Evolutionary conservation across 768 basidiomycete genomes (phyloP), one percentile per base, ranked within the genome.

Genomic region (Tulasnella sp.): DNA sequence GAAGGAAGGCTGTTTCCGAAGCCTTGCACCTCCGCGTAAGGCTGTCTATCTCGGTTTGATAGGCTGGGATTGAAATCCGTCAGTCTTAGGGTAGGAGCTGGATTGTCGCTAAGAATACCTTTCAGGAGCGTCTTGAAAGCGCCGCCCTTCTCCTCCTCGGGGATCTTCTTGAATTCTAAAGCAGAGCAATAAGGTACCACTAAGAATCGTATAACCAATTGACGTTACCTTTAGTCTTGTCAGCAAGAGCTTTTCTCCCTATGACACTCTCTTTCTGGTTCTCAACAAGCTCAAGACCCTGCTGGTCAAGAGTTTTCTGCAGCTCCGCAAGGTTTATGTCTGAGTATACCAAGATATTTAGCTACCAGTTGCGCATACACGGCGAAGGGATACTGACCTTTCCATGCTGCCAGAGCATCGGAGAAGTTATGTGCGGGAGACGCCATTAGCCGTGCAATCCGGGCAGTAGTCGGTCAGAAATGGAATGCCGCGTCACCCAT

Each of bases 261-360:
- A 99, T 87, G 67, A 98, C 87, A 79, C 93, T 94, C 85, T 99
- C 97, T 85, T 98, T 99, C 86, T 98, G 96, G 84, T 96, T 96
- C 86, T 99, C 96, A 29, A 99, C 96, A 17, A 99, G 87, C 83
- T 99, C 96, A 40, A 98, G 87, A 4, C 96, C 96, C 78, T 98
- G 97, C 7, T 88, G 86, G 83, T 99, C 96, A 70, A 99, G 88
- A 4, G 90, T 91, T 85, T 94, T 96, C 84, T 99, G 97, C 36
- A 99, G 86, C 79, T 97, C 94, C 25, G 90, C 84, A 71, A 99
- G 88, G 82, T 93, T 91, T 80, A 99, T 92, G 78, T 90, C 95
- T 97, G 79, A 14, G 17, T 25, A 29, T 14, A 34, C 31, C 40
- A 40, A 72, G 38, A 42, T 31, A 45, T 39, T 1, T 7, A 11